Evolutionary conservation across 371 early-diverging fungal species (phyloP), one percentile per base, ranked within the genome.

Genomic region (Mucor indicus): DNA sequence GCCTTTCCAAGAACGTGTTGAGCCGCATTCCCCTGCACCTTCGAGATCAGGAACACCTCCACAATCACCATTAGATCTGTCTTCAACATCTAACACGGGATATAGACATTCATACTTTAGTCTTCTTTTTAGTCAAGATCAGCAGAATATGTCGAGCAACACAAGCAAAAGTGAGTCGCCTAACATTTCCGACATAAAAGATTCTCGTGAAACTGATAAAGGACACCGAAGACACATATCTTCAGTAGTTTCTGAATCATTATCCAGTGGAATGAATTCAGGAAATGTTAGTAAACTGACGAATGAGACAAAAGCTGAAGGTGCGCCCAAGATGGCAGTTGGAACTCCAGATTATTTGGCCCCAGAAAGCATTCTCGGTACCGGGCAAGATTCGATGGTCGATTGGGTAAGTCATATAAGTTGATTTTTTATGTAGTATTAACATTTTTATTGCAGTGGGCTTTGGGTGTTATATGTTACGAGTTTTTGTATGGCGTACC

Each of bases 271-370:
- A 16, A 41, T 57, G 1, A 45, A 17, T 11, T 21, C 43, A 24
- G 33, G 46, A 2, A 48, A 40, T n/a, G 46, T 46, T 37, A 22
- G 30, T 22, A 43, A 42, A 3, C 38, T 48, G 16, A 42, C 35
- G 8, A 50, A 48, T 9, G 37, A 44, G 8, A 24, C 11, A 1
- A 38, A 45, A 23, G 37, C 43, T 19, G 36, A 51, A 2, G 39
- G 40, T 12, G 35, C 43, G 4, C 46, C 54, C 4, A 44, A 54
- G 2, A 51, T 53, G 22, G 75, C 75, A 46, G 91, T 92, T 10
- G 98, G 98, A 9, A 98, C 98, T 11, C 98, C 98, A 0, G 98
- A 96, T 64, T 98, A 96, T 60, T 72, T 98, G 50, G 95, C 97
- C 1, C 97, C 97, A 3, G 98, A 98, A 58, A 89, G 89, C 56